phyloP scores from a whole-genome alignment of 176 grass and related monocot genomes.

The Elaeis guineensis region DNA sequence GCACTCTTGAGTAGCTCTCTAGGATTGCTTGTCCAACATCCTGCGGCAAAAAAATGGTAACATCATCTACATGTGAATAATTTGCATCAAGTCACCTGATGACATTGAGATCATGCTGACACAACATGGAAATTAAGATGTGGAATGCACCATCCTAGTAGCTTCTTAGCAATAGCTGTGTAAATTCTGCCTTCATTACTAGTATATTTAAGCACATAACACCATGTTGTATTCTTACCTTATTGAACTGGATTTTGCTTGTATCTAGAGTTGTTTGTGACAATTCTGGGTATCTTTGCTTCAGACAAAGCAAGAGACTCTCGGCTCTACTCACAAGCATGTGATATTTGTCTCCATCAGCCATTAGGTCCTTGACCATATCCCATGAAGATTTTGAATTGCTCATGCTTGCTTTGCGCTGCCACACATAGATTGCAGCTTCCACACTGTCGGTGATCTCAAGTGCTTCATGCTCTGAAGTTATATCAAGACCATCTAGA shows the following conservation, averaged over 20 bases:
- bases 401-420: slow-evolving; percentile 59
- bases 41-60: not conserved
- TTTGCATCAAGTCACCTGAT: too few species aligned
- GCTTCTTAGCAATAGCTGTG: too few species aligned
- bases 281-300: slow-evolving; percentile 69
- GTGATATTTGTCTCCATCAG: slow-evolving; percentile 69
- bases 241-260: slow-evolving; percentile 97
- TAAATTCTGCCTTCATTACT: too few species aligned
- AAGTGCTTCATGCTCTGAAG: slow-evolving; percentile 77
- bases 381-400: slow-evolving; percentile 62
- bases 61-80: too few species aligned
- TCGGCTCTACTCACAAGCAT: slow-evolving; percentile 61
- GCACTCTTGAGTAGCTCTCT: slow-evolving; percentile 95
- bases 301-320: slow-evolving; percentile 70
- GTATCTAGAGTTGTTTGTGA: slow-evolving; percentile 97
- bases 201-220: too few species aligned
- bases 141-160: too few species aligned
- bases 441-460: slow-evolving; percentile 75
- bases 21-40: slow-evolving; percentile 92
- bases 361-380: slow-evolving; percentile 67
- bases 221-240: slow-evolving; percentile 30
- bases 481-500: slow-evolving; percentile 61
- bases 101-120: too few species aligned
- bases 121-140: too few species aligned
- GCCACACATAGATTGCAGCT: slow-evolving; percentile 96